A percentile compares a stretch with the other conserved stretches of the same genome.
Conservation (phyloP, 192 early-diverging fungal species). For the Coemansia erecta region DNA sequence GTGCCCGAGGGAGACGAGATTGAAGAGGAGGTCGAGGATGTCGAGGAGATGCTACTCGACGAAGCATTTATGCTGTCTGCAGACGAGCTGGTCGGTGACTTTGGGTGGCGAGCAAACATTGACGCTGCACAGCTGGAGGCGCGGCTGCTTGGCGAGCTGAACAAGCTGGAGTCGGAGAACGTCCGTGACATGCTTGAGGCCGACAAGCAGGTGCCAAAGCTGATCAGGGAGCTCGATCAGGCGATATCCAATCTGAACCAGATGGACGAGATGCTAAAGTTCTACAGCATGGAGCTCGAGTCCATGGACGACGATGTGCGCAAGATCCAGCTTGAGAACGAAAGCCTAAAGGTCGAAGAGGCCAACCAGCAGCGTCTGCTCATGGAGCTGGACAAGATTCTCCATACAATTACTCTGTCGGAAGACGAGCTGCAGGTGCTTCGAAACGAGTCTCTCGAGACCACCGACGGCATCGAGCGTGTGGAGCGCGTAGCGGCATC, state of each 20-base stretch:
- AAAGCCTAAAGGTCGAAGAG: slow-evolving; percentile 84
- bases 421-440: slow-evolving; percentile 61
- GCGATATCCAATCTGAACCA: slow-evolving; percentile 76
- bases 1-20: slow-evolving; percentile 12
- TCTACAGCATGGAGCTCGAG: slow-evolving; percentile 87
- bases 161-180: slow-evolving; percentile 79
- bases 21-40: slow-evolving; percentile 38
- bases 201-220: slow-evolving; percentile 77
- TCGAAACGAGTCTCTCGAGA: slow-evolving; percentile 66
- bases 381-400: slow-evolving; percentile 78
- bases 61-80: slow-evolving; percentile 72
- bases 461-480: slow-evolving; percentile 55
- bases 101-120: slow-evolving; percentile 85
- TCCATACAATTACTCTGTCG: slow-evolving; percentile 65
- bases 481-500: slow-evolving; percentile 65
- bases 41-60: slow-evolving; percentile 56
- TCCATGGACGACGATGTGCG: slow-evolving; percentile 93
- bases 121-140: slow-evolving; percentile 86
- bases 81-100: slow-evolving; percentile 76
- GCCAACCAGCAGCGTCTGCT: slow-evolving; percentile 85
- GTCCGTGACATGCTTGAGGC: slow-evolving; percentile 93
- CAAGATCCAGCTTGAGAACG: slow-evolving; percentile 91
- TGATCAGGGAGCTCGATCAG: slow-evolving; percentile 81
- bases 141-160: slow-evolving; percentile 78
- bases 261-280: slow-evolving; percentile 84